These are phyloP conservation scores for Pythium volutum DNA, from an alignment of 352 stramenopile species.

Conservation along the genomic window DNA sequence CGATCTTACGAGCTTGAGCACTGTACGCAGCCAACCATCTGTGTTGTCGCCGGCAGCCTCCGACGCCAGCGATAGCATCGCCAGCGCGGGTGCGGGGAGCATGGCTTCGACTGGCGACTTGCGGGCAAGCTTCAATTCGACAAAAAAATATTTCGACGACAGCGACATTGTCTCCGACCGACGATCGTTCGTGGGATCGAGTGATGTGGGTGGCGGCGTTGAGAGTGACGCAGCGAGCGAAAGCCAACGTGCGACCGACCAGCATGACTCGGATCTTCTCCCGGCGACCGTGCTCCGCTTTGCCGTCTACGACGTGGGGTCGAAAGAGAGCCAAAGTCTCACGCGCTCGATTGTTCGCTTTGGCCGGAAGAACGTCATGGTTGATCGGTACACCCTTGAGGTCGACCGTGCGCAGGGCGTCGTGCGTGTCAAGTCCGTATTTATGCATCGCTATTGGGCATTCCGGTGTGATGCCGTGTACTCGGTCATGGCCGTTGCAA, in stretches of 20 bases:
- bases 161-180: constrained; percentile 72
- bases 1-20: constrained; percentile 58
- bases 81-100: constrained; percentile 2
- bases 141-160: constrained; percentile 74
- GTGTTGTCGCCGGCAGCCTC: constrained; percentile 8
- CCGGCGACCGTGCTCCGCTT: constrained; percentile 70
- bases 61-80: constrained; percentile 18
- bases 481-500: constrained; percentile 8
- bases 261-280: constrained; percentile 22
- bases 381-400: constrained; percentile 79
- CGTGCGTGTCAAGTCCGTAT: constrained; percentile 76
- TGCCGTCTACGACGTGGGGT: constrained; percentile 67
- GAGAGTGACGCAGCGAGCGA: constrained; percentile 12
- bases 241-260: not conserved
- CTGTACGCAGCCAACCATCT: constrained; percentile 19
- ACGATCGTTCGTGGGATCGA: constrained; percentile 14
- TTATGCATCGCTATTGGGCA: constrained; percentile 79
- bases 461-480: constrained; percentile 72
- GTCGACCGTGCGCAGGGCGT: constrained; percentile 69
- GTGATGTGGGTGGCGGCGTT: constrained; percentile 6
- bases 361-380: constrained; percentile 59
- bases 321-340: constrained; percentile 52
- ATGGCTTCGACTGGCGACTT: constrained; percentile 17
- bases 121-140: constrained; percentile 28
- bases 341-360: constrained; percentile 53